A percentile compares a stretch with the other conserved stretches of the same genome.
phyloP scores from a whole-genome alignment of 768 basidiomycete species.

The Pseudohyphozyma bogoriensis region DNA sequence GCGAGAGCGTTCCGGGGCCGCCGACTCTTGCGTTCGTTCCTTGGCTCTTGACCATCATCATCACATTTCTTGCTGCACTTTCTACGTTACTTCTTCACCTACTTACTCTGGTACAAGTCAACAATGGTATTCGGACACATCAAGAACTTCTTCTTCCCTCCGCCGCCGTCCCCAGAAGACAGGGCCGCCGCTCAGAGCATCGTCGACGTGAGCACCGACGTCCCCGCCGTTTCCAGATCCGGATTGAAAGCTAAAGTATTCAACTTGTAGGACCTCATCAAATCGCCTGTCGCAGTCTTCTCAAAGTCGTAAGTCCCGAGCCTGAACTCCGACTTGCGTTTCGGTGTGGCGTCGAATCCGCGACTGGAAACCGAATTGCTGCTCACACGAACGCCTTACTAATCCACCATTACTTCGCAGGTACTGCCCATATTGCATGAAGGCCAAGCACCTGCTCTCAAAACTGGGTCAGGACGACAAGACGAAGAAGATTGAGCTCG shows the following conservation, averaged over 20 bases:
- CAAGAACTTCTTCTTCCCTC: background rate
- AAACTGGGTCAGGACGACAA: constrained; percentile 1
- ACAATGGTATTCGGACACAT: background rate
- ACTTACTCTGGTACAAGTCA: background rate
- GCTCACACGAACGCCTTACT: background rate
- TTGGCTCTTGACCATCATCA: no score
- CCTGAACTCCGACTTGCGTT: no score
- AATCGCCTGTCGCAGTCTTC: constrained; percentile 10
- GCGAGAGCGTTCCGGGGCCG: background rate
- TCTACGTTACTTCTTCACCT: background rate
- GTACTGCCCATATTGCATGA: constrained; percentile 23
- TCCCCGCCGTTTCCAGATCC: background rate
- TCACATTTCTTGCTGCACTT: no score
- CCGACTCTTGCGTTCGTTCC: no score
- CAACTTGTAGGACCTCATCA: no score
- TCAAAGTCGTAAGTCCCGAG: background rate
- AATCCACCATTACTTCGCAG: background rate
- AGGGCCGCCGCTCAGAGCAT: constrained; percentile 7
- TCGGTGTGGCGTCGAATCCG: no score
- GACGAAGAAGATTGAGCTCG: constrained; percentile 22
- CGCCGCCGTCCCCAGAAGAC: background rate
- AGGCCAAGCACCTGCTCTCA: constrained; percentile 20
- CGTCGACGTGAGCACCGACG: constrained; percentile 11
- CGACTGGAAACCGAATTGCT: no score
- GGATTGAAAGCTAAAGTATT: no score